phyloP scores from a whole-genome alignment of 441 rosid species.

The Metrosideros polymorpha region DNA sequence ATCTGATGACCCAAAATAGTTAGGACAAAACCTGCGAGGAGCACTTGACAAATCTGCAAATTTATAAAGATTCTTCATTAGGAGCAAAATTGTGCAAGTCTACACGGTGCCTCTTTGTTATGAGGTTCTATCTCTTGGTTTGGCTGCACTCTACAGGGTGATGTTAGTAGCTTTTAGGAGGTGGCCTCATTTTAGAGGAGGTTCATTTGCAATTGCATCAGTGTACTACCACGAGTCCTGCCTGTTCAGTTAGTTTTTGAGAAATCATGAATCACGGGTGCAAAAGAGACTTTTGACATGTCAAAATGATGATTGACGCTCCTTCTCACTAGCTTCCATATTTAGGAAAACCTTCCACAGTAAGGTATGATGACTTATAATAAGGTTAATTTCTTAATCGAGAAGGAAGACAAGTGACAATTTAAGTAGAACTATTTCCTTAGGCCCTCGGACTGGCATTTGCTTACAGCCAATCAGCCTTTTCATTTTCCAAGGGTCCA shows the following conservation, averaged over 20 bases:
- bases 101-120: neutral
- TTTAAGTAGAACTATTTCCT: neutral
- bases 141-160: neutral
- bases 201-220: neutral
- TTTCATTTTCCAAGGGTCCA: neutral
- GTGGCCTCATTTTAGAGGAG: neutral
- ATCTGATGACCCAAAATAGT: neutral
- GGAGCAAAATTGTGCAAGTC: neutral
- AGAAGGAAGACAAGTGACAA: neutral
- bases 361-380: neutral
- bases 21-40: neutral
- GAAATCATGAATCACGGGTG: neutral
- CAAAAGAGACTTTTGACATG: neutral
- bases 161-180: neutral
- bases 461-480: neutral
- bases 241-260: neutral
- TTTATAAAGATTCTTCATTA: neutral
- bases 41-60: neutral
- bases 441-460: neutral
- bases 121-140: neutral
- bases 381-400: neutral
- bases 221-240: neutral
- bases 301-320: neutral
- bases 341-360: neutral
- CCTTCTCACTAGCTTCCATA: neutral